Evolutionary conservation across 2,329 filamentous ascomycete species (phyloP), one percentile per base, ranked within the genome.

Genomic region (Verticillium nonalfalfae): DNA sequence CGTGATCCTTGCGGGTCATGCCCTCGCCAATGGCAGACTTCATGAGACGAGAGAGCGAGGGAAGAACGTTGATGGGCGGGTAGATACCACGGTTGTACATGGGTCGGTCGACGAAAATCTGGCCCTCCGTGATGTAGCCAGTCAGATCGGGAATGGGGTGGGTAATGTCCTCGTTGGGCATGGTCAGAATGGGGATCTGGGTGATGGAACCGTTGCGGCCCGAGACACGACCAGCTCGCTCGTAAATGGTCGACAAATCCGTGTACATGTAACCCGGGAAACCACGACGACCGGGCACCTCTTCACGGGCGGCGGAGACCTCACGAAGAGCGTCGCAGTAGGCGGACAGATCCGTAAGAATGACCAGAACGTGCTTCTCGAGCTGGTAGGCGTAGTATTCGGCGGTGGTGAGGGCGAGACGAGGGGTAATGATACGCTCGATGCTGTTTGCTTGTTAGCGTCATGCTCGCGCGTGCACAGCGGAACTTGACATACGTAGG

Each of bases 191-290:
- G 63, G 95, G 95, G 71, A 99, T 97, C 80, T 99, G 95, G 21
- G 96, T 99, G 71, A 99, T 99, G 71, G 95, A 99, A 64, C 96
- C 95, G 72, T 98, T 97, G 70, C 96, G 91, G 70, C 96, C 96
- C 72, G 92, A 84, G 58, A 99, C 95, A 90, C 95, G 95, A 73
- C 95, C 95, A 69, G 95, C 95, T 81, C 95, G 93, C 81, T 99
- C 95, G 84, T 99, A 99, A 72, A 99, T 97, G 73, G 95, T 99
- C 63, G 95, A 97, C 88, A 99, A 90, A 87, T 99, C 96, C 69
- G 95, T 99, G 84, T 99, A 99, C 95, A 99, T 99, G 85, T 99
- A 99, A 91, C 95, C 95, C 60, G 95, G 95, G 82, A 95, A 99
- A 85, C 95, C 95, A 88, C 95, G 94, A 77, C 95, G 94, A 84